phyloP scores from a whole-genome alignment of 2,329 filamentous ascomycete species.

The Pestalotiopsis sp. region DNA sequence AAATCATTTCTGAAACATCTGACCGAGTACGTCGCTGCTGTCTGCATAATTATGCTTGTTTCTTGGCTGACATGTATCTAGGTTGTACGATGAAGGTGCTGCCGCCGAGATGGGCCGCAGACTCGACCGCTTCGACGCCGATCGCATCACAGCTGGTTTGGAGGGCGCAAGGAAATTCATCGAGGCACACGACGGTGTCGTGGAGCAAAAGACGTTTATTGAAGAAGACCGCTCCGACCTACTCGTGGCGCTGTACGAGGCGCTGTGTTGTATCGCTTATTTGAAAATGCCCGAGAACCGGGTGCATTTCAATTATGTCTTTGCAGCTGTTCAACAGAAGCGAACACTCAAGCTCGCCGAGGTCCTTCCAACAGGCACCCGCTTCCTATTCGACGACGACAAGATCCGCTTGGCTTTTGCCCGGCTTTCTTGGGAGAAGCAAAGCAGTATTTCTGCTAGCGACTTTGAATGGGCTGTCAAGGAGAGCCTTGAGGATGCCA shows the following conservation, averaged over 20 bases:
- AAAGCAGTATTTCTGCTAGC: slow-evolving; percentile 63
- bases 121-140: slow-evolving; percentile 62
- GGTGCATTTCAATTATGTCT: slow-evolving; percentile 76
- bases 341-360: slow-evolving; percentile 77
- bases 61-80: slow-evolving; percentile 10
- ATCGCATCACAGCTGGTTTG: slow-evolving; percentile 62
- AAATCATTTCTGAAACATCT: slow-evolving; percentile 63
- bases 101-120: slow-evolving; percentile 55
- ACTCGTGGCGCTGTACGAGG: slow-evolving; percentile 83
- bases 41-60: background rate
- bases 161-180: slow-evolving; percentile 57
- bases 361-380: slow-evolving; percentile 77
- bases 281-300: slow-evolving; percentile 58
- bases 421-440: slow-evolving; percentile 65
- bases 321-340: slow-evolving; percentile 76
- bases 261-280: slow-evolving; percentile 81
- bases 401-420: slow-evolving; percentile 68
- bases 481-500: slow-evolving; percentile 68
- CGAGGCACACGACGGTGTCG: slow-evolving; percentile 36
- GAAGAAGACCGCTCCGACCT: slow-evolving; percentile 55
- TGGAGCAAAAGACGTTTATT: slow-evolving; percentile 41
- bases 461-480: slow-evolving; percentile 90
- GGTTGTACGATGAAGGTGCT: slow-evolving; percentile 47
- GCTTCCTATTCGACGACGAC: slow-evolving; percentile 78
- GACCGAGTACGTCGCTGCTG: slow-evolving; percentile 49